Evolutionary conservation across 176 grass and related monocot species (phyloP).

Genomic region (Poa pratensis): DNA sequence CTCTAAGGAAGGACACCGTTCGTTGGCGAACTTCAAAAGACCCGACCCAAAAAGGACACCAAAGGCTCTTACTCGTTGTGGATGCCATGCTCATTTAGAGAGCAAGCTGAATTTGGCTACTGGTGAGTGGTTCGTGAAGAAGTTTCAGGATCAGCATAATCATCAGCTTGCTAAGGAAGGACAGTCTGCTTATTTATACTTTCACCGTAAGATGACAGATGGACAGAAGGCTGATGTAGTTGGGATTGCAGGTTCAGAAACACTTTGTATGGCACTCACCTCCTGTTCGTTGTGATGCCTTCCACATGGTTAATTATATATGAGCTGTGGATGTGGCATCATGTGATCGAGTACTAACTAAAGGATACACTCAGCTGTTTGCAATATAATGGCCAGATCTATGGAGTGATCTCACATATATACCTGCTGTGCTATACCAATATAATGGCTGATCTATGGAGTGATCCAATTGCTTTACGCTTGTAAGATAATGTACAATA

Average conservation of each 20-base stretch:
- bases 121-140: too few relatives aligned
- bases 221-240: too few relatives aligned
- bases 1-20: too few relatives aligned
- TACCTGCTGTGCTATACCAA: slow-evolving; percentile 24
- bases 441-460: background rate
- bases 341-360: slow-evolving; percentile 77
- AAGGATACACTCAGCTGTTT: background rate
- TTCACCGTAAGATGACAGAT: too few relatives aligned
- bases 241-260: slow-evolving; percentile 78
- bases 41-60: too few relatives aligned
- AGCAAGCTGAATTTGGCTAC: too few relatives aligned
- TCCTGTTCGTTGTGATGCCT: slow-evolving; percentile 79
- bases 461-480: background rate
- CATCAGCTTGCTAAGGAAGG: too few relatives aligned
- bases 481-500: background rate
- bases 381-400: slow-evolving; percentile 22
- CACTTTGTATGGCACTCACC: slow-evolving; percentile 96
- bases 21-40: too few relatives aligned
- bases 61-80: too few relatives aligned
- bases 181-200: too few relatives aligned
- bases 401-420: slow-evolving; percentile 15
- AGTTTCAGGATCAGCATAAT: too few relatives aligned
- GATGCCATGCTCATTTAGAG: too few relatives aligned
- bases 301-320: slow-evolving; percentile 99
- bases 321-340: slow-evolving; percentile 80